Conservation (phyloP, 2,329 filamentous ascomycete species). For the Cladorrhinum sp. region DNA sequence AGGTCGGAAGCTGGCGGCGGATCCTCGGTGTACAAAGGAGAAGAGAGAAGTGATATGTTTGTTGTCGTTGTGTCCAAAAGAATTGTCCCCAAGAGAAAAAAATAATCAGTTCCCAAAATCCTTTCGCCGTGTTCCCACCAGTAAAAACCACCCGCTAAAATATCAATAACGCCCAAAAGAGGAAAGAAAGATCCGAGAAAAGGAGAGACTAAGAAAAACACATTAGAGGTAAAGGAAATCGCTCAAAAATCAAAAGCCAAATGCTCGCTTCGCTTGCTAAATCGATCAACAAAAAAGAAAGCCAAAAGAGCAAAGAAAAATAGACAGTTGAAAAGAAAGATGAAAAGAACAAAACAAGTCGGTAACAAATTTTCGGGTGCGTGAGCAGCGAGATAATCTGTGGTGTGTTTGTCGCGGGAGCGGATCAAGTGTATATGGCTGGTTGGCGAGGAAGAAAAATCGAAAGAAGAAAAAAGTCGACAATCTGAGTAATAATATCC, state of each 20-base stretch:
- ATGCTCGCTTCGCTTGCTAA: slow-evolving; percentile 36
- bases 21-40: slow-evolving; percentile 18
- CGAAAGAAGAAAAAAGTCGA: slow-evolving; percentile 16
- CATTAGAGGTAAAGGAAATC: slow-evolving; percentile 25
- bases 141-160: slow-evolving; percentile 21
- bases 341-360: slow-evolving; percentile 20
- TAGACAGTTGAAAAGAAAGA: slow-evolving; percentile 30
- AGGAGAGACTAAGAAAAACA: slow-evolving; percentile 32
- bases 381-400: slow-evolving; percentile 44
- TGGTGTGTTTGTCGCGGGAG: slow-evolving; percentile 30
- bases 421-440: slow-evolving; percentile 31
- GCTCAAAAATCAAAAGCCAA: slow-evolving; percentile 33
- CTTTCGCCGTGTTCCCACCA: slow-evolving; percentile 25
- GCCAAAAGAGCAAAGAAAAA: slow-evolving; percentile 32
- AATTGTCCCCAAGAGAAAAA: slow-evolving; percentile 14
- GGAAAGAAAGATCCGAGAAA: slow-evolving; percentile 26
- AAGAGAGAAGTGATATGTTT: slow-evolving; percentile 17
- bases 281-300: slow-evolving; percentile 24
- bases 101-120: slow-evolving; percentile 16
- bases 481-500: slow-evolving; percentile 10
- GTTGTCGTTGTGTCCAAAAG: slow-evolving; percentile 5
- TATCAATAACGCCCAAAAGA: slow-evolving; percentile 20
- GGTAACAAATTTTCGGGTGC: slow-evolving; percentile 38
- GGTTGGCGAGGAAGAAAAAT: slow-evolving; percentile 24
- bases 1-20: not conserved